Evolutionary conservation across 1,284 basidiomycete genomes (phyloP), one percentile per base, ranked within the genome.

Genomic region (Ganoderma meredithae): DNA sequence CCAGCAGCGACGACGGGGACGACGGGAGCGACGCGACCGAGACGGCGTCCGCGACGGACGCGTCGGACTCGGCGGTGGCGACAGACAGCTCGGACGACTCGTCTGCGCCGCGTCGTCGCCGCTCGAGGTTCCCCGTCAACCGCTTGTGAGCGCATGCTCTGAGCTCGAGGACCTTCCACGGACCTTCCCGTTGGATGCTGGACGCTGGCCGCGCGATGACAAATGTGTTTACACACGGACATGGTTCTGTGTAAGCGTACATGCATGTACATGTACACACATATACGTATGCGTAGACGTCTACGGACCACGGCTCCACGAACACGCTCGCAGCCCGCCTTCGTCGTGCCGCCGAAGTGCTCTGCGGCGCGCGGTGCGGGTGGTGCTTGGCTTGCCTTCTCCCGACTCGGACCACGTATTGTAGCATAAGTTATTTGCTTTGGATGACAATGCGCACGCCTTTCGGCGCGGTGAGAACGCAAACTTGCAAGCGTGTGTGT

Each of bases 391-490:
- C 33, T 36, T 36, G 19, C n/a, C 62, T 40, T 33, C 65, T 31
- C 19, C 15, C n/a, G 8, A 22, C 27, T 47, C 36, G 9, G 4
- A 12, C 22, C 55, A 40, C 44, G 44, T 52, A 49, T 47, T 67
- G 65, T 66, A 69, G 69, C 65, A 62, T 67, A 53, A 64, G 55
- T 41, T 56, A 49, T 47, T 15, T 7, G 36, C 53, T 60, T 62
- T 52, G 68, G 67, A 69, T 64, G 65, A 63, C 58, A 33, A 64
- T 31, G 61, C 31, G 33, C 19, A 49, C 33, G 47, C 27, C 43
- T 31, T n/a, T 25, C 31, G 39, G 62, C 40, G 52, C 40, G 52
- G 25, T 41, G 36, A 43, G 39, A 59, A 17, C 4, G 56, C 56
- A 7, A 52, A 52, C 19, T 52, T 52, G n/a, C 7, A 8, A 36